These are phyloP conservation scores for Zygoascus ofunaensis DNA, from an alignment of 805 yeast genomes.

Conservation along the genomic window DNA sequence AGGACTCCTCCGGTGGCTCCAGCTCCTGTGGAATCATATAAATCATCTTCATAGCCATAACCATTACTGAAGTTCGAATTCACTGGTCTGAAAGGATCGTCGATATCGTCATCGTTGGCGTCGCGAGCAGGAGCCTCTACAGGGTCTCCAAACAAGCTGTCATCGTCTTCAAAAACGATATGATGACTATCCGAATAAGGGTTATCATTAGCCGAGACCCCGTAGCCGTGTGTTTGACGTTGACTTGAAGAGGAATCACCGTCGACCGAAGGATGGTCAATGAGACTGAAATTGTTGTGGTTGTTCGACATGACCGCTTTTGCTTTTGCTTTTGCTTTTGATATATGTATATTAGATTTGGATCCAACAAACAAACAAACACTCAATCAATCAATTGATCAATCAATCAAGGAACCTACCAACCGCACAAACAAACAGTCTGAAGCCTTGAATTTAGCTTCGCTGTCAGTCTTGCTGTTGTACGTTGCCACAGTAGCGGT, in stretches of 20 bases:
- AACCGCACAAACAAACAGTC: too few species aligned
- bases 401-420: too few species aligned
- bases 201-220: background rate
- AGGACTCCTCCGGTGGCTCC: slow-evolving; percentile 1
- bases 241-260: background rate
- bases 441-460: too few species aligned
- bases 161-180: slow-evolving; percentile 10
- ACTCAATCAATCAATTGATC: too few species aligned
- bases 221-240: background rate
- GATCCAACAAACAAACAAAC: too few species aligned
- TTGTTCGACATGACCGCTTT: too few species aligned
- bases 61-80: background rate
- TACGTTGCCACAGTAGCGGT: too few species aligned
- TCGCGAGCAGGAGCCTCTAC: slow-evolving; percentile 1
- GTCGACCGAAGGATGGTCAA: slow-evolving; percentile 19
- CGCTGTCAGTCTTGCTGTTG: too few species aligned
- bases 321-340: too few species aligned
- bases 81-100: background rate
- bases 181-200: background rate
- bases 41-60: slow-evolving; percentile 5
- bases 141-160: slow-evolving; percentile 7
- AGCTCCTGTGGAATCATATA: background rate
- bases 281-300: slow-evolving; percentile 13
- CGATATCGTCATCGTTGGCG: background rate
- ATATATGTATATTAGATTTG: too few species aligned